These are phyloP conservation scores for Myotisia sp. DNA, from an alignment of 2,329 filamentous ascomycete genomes.

Conservation along the genomic window DNA sequence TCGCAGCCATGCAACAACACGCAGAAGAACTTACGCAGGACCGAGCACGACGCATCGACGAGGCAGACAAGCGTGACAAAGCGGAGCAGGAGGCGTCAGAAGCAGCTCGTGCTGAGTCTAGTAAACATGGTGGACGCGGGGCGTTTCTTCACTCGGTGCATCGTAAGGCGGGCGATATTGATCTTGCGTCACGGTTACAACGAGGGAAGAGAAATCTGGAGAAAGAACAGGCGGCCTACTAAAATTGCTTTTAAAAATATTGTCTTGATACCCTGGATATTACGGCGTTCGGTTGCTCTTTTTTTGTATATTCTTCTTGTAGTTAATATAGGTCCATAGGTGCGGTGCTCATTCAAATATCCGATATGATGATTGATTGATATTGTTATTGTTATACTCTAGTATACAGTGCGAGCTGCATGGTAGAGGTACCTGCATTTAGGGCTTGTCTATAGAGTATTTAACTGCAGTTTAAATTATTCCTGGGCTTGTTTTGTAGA, in stretches of 20 bases:
- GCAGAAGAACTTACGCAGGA: slow-evolving; percentile 54
- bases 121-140: slow-evolving; percentile 48
- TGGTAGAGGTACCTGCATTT: too few relatives aligned
- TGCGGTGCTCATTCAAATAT: too few relatives aligned
- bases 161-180: slow-evolving; percentile 37
- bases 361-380: too few relatives aligned
- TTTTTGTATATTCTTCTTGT: too few relatives aligned
- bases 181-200: slow-evolving; percentile 29
- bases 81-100: slow-evolving; percentile 53
- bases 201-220: slow-evolving; percentile 24
- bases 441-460: too few relatives aligned
- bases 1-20: slow-evolving; percentile 58
- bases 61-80: slow-evolving; percentile 51
- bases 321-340: too few relatives aligned
- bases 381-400: too few relatives aligned
- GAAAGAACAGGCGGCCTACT: slow-evolving; percentile 24
- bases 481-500: too few relatives aligned
- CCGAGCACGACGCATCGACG: slow-evolving; percentile 50
- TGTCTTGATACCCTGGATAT: background rate
- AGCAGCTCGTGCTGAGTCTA: slow-evolving; percentile 41
- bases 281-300: too few relatives aligned
- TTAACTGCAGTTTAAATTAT: too few relatives aligned
- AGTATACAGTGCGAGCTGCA: too few relatives aligned
- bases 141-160: slow-evolving; percentile 52
- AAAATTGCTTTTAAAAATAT: background rate